Evolutionary conservation across 1,284 basidiomycete genomes (phyloP).

Genomic region (Prillingera fragicola): DNA sequence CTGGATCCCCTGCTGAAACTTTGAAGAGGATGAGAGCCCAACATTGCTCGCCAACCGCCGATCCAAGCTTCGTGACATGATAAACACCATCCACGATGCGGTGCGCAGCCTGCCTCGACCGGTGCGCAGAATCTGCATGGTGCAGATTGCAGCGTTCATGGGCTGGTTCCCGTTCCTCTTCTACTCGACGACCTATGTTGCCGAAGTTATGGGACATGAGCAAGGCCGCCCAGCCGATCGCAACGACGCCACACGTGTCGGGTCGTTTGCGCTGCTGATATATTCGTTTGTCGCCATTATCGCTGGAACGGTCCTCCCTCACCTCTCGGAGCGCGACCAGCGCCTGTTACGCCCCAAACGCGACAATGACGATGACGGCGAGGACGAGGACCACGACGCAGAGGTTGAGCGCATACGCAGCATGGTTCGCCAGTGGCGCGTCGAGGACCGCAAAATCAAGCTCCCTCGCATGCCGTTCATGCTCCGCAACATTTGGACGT

Average conservation of each 20-base stretch:
- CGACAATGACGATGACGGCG: constrained; percentile 26
- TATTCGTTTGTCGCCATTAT: constrained; percentile 84
- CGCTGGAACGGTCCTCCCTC: constrained; percentile 75
- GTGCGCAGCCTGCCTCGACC: constrained; percentile 70
- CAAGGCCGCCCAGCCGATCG: constrained; percentile 63
- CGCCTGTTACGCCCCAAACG: constrained; percentile 60
- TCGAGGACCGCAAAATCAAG: constrained; percentile 67
- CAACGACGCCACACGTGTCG: constrained; percentile 74
- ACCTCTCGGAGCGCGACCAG: constrained; percentile 70
- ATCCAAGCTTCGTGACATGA: constrained; percentile 55
- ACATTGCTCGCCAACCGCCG: constrained; percentile 41
- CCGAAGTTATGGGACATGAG: constrained; percentile 82
- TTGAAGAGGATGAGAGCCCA: constrained; percentile 66
- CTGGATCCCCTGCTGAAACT: constrained; percentile 75
- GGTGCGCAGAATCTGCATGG: constrained; percentile 80
- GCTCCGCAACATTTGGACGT: constrained; percentile 85
- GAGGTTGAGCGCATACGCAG: constrained; percentile 63
- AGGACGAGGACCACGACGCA: constrained; percentile 59
- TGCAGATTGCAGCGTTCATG: constrained; percentile 53
- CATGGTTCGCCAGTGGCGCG: constrained; percentile 72
- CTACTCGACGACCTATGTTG: constrained; percentile 88
- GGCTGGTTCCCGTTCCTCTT: constrained; percentile 89
- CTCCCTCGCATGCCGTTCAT: constrained; percentile 82
- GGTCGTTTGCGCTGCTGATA: constrained; percentile 81
- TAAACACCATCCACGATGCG: constrained; percentile 69